Conservation (phyloP, 345 rosid species). For the Ailanthus altissimus region DNA sequence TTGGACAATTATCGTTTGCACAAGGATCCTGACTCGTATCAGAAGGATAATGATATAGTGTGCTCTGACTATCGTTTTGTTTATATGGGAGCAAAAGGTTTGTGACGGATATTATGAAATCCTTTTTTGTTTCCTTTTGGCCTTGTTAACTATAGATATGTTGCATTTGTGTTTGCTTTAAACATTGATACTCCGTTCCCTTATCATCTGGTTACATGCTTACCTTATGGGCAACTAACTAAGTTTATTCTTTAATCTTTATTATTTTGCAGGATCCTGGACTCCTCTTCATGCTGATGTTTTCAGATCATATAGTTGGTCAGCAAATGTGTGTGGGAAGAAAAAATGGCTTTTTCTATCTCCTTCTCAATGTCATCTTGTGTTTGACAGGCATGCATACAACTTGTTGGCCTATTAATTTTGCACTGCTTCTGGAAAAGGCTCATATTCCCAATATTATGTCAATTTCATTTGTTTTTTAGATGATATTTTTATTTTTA, state of each 20-base stretch:
- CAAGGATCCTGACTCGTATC: constrained; percentile 43
- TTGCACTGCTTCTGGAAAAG: not conserved
- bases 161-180: constrained; percentile 9
- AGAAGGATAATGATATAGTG: constrained; percentile 58
- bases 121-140: not conserved
- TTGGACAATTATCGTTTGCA: constrained; percentile 76
- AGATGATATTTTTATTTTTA: not conserved
- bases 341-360: constrained; percentile 82
- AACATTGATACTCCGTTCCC: not conserved
- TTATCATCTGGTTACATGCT: constrained; percentile 26
- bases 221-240: constrained; percentile 19
- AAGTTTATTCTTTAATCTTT: not conserved
- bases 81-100: constrained; percentile 96
- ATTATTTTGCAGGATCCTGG: constrained; percentile 72
- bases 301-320: constrained; percentile 94
- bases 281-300: constrained; percentile 98
- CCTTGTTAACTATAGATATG: constrained; percentile 12
- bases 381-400: constrained; percentile 68
- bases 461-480: not conserved
- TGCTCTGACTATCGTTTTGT: constrained; percentile 97
- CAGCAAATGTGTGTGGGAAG: constrained; percentile 90
- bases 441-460: not conserved
- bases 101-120: constrained; percentile 22
- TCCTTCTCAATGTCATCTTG: constrained; percentile 67
- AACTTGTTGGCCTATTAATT: not conserved